phyloP scores from a whole-genome alignment of 768 basidiomycete genomes.

The Collybia sp. region DNA sequence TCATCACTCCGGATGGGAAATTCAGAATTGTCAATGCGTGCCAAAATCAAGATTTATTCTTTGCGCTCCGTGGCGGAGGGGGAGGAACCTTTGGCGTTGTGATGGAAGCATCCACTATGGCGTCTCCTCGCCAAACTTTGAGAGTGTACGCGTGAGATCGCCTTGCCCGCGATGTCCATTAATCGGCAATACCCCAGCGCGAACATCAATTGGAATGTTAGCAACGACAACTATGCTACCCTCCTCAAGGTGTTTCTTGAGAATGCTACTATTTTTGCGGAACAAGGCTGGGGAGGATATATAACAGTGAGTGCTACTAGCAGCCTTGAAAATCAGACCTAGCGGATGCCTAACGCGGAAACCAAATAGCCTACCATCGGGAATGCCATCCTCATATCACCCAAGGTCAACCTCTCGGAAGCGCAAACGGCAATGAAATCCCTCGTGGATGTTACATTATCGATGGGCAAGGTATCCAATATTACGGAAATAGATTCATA shows the following conservation, averaged over 20 bases:
- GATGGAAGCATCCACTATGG: constrained; percentile 29
- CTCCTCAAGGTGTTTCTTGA: constrained; percentile 24
- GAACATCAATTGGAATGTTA: too few relatives aligned
- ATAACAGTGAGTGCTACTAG: too few relatives aligned
- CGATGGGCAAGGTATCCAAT: too few relatives aligned
- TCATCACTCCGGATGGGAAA: constrained; percentile 38
- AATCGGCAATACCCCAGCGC: too few relatives aligned
- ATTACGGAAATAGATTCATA: too few relatives aligned
- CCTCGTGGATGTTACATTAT: too few relatives aligned
- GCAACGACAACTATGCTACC: constrained; percentile 4
- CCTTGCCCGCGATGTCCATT: constrained; percentile 15
- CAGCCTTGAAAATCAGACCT: too few relatives aligned
- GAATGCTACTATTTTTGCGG: constrained; percentile 34
- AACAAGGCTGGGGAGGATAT: constrained; percentile 41
- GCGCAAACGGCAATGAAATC: too few relatives aligned
- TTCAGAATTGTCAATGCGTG: constrained; percentile 32
- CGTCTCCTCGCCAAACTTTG: constrained; percentile 28
- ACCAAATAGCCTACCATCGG: too few relatives aligned
- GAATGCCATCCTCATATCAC: too few relatives aligned
- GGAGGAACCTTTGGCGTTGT: constrained; percentile 45
- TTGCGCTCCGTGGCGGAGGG: constrained; percentile 46
- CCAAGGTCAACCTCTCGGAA: too few relatives aligned
- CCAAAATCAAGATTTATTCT: constrained; percentile 43
- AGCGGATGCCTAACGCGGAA: too few relatives aligned
- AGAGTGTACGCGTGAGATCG: constrained; percentile 25